Evolutionary conservation across 345 rosid species (phyloP).

Genomic region (Aurinia saxatilis): DNA sequence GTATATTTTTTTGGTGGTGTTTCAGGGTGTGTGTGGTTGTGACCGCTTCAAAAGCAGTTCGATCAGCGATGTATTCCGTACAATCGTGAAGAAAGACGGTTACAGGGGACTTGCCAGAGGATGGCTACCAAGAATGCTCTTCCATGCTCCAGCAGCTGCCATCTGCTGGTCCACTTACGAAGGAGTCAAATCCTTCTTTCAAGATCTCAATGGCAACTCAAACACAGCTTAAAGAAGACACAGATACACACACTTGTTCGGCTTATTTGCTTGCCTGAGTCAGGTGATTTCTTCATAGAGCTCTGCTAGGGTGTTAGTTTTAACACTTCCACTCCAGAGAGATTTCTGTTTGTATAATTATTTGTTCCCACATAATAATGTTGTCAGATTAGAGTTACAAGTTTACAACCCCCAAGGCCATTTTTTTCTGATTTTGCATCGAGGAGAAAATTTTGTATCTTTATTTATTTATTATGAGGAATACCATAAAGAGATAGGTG

Average conservation of each 20-base stretch:
- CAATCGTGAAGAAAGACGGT: slow-evolving; percentile 73
- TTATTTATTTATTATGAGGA: slow-evolving; percentile 1
- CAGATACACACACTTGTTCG: not conserved
- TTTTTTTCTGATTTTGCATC: not conserved
- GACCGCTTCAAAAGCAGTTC: slow-evolving; percentile 74
- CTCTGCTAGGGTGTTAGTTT: slow-evolving; percentile 13
- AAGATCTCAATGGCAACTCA: slow-evolving; percentile 38
- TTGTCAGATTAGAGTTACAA: slow-evolving; percentile 18
- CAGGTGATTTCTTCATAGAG: slow-evolving; percentile 19
- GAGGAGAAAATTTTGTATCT: slow-evolving; percentile 16
- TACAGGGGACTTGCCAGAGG: slow-evolving; percentile 86
- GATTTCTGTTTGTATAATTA: slow-evolving; percentile 11
- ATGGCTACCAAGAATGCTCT: slow-evolving; percentile 95
- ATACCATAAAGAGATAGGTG: not conserved
- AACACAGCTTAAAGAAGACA: slow-evolving; percentile 33
- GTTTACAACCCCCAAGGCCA: not conserved
- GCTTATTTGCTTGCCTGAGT: slow-evolving; percentile 11
- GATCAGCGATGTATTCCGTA: slow-evolving; percentile 55
- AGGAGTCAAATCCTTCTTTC: slow-evolving; percentile 65
- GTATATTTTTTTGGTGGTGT: not conserved
- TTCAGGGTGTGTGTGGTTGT: slow-evolving; percentile 96
- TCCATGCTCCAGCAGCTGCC: slow-evolving; percentile 99
- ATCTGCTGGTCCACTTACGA: slow-evolving; percentile 97
- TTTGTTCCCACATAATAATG: slow-evolving; percentile 13
- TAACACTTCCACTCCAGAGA: not conserved